Evolutionary conservation across 2,329 filamentous ascomycete species (phyloP), one percentile per base, ranked within the genome.

Genomic region (Penicillium sp.): DNA sequence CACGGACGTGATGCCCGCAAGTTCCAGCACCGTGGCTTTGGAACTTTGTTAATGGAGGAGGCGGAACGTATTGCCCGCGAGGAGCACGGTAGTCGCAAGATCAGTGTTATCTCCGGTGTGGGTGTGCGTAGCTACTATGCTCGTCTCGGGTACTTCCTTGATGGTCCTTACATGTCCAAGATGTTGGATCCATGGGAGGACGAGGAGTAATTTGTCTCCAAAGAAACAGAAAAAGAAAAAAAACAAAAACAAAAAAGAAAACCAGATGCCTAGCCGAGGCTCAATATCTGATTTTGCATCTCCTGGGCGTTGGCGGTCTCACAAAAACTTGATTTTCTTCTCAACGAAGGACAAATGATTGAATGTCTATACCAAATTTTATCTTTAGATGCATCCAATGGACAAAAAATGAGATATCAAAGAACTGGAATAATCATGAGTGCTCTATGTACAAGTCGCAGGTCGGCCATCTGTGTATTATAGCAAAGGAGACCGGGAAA

Each of bases 21-120:
- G 77, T 97, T 97, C 77, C 94, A 99, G 79, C 94, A 99, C 77
- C 94, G 97, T 73, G 94, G 94, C 0, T 99, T 96, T 66, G 94
- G 94, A 48, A 99, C 94, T 2, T 75, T 99, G 60, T 73, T 99
- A 64, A 99, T 99, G 95, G 93, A 97, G 71, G 93, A 97, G 78
- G 95, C 94, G 0, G 94, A 97, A 78, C 84, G 93, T 51, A 99
- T 99, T 63, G 93, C 95, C 0, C 84, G 91, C 55, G 89, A 97
- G 63, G 94, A 99, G 77, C 94, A 99, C 71, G 90, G 92, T 6
- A 97, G 93, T 67, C 83, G 84, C 60, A 99, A 99, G 82, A 91
- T 99, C 56, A 94, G 91, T 71, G 92, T 99, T 65, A 99, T 99
- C 60, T 96, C 92, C n/a, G 94, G 94, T 31, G 93, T 99, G 8